A percentile compares a stretch with the other conserved stretches of the same genome.
phyloP scores from a whole-genome alignment of 2,329 filamentous ascomycete genomes.

The Sphaerostilbella broomeana region DNA sequence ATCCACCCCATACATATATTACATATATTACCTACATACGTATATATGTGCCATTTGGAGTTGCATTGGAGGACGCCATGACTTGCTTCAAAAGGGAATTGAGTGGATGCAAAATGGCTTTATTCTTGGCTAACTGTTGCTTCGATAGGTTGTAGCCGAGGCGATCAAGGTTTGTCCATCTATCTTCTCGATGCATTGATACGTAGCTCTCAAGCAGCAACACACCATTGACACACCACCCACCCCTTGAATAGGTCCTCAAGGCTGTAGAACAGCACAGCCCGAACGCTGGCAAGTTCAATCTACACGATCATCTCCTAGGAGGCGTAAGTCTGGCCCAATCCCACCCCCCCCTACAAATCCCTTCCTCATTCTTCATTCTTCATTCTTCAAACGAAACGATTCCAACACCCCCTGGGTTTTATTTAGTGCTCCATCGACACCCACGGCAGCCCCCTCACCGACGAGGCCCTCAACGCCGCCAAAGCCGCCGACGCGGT shows the following conservation, averaged over 20 bases:
- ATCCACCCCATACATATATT: too few species aligned
- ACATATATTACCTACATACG: too few species aligned
- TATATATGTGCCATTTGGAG: too few species aligned
- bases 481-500: constrained; percentile 84
- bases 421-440: constrained; percentile 74
- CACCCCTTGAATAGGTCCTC: constrained; percentile 54
- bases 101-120: too few species aligned
- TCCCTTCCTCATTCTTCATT: neutral
- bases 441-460: constrained; percentile 68
- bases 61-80: neutral
- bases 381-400: neutral
- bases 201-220: too few species aligned
- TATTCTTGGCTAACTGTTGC: constrained; percentile 11
- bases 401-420: too few species aligned
- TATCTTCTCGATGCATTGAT: neutral
- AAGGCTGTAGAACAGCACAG: constrained; percentile 68
- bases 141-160: constrained; percentile 64
- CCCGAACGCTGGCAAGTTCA: constrained; percentile 68
- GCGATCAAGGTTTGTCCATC: constrained; percentile 65
- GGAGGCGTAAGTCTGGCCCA: constrained; percentile 78
- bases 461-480: constrained; percentile 72
- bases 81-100: too few species aligned
- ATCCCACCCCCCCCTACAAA: too few species aligned
- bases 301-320: constrained; percentile 82
- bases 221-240: neutral